Conservation (phyloP, 129 eudicot genomes). For the Chrysanthemum lavandulifolium region DNA sequence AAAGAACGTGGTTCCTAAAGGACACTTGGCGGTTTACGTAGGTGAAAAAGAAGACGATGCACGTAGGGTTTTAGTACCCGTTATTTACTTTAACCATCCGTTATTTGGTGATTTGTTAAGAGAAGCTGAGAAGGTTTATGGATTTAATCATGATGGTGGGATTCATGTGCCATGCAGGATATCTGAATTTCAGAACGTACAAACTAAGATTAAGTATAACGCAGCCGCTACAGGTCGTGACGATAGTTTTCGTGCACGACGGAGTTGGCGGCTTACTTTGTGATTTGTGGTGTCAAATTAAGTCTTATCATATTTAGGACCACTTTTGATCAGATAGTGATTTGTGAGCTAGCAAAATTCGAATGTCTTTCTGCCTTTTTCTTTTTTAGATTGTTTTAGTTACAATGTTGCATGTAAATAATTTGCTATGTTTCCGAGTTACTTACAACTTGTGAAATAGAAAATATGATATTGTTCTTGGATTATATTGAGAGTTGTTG, state of each 20-base stretch:
- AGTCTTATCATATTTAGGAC: neutral
- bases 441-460: too few relatives aligned
- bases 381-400: neutral
- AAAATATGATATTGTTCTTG: too few relatives aligned
- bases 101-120: conserved; percentile 59
- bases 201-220: conserved; percentile 40
- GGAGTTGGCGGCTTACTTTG: conserved; percentile 34
- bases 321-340: neutral
- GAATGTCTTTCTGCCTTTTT: conserved; percentile 4
- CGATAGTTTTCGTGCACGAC: conserved; percentile 35
- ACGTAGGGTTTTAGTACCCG: conserved; percentile 70
- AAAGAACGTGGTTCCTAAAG: conserved; percentile 49
- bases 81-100: conserved; percentile 75
- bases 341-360: conserved; percentile 27
- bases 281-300: conserved; percentile 14
- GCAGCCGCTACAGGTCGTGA: conserved; percentile 28
- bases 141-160: conserved; percentile 74
- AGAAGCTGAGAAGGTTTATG: conserved; percentile 77
- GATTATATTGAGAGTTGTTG: too few relatives aligned
- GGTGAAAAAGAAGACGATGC: conserved; percentile 62
- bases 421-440: too few relatives aligned
- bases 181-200: conserved; percentile 68
- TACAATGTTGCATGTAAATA: too few relatives aligned
- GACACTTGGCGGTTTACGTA: conserved; percentile 79
- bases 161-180: conserved; percentile 80